phyloP scores from a whole-genome alignment of 2,329 filamentous ascomycete genomes.

The Apiospora pterosperma region DNA sequence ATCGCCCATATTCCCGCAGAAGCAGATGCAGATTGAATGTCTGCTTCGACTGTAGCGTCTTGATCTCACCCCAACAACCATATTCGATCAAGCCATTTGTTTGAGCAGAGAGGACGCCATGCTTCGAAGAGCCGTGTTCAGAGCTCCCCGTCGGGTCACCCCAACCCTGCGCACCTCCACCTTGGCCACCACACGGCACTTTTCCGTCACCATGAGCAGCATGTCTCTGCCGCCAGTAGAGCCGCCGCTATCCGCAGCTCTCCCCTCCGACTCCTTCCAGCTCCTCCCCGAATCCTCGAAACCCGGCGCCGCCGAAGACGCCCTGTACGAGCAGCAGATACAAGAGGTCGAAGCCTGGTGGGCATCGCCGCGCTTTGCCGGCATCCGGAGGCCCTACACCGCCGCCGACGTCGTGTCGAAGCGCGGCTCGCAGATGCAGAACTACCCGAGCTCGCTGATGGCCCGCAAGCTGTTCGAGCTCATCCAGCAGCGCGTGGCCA shows the following conservation, averaged over 20 bases:
- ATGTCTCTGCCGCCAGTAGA: conserved; percentile 56
- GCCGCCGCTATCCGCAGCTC: conserved; percentile 57
- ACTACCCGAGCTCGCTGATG: conserved; percentile 91
- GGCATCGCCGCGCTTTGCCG: conserved; percentile 77
- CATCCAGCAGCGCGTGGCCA: conserved; percentile 70
- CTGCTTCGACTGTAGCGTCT: background rate
- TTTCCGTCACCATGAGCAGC: conserved; percentile 38
- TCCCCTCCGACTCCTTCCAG: conserved; percentile 78
- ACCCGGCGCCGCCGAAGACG: conserved; percentile 76
- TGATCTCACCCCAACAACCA: background rate
- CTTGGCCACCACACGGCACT: conserved; percentile 6
- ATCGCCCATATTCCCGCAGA: background rate
- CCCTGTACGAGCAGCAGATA: conserved; percentile 78
- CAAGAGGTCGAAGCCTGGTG: conserved; percentile 89
- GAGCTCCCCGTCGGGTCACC: conserved; percentile 19
- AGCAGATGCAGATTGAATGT: background rate
- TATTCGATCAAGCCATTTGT: background rate
- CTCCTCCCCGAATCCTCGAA: conserved; percentile 76
- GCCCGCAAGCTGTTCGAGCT: conserved; percentile 92
- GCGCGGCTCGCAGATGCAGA: conserved; percentile 80
- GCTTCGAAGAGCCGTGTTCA: conserved; percentile 24
- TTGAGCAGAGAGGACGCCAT: conserved; percentile 12
- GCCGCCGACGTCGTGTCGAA: conserved; percentile 92
- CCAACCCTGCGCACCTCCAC: conserved; percentile 12
- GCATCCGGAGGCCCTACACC: conserved; percentile 88